Conservation (phyloP, 345 rosid species). For the Corchorus olitorius region DNA sequence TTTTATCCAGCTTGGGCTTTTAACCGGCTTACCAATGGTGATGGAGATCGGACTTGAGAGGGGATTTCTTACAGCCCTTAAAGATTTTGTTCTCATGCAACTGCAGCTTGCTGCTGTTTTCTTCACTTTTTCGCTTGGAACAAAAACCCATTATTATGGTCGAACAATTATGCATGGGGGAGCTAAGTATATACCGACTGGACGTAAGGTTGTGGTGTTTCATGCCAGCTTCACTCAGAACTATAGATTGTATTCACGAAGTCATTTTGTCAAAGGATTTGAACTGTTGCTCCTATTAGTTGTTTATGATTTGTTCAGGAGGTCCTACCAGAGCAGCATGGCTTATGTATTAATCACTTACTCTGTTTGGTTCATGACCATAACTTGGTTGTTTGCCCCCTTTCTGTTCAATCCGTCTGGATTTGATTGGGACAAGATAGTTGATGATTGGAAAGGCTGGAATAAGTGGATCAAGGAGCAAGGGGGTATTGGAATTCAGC, state of each 20-base stretch:
- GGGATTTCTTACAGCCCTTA: constrained; percentile 85
- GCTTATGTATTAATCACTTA: constrained; percentile 80
- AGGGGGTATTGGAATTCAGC: constrained; percentile 95
- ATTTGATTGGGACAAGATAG: constrained; percentile 84
- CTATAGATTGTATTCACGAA: constrained; percentile 86
- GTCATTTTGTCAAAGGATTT: constrained; percentile 95
- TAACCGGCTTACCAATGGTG: constrained; percentile 97
- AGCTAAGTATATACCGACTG: constrained; percentile 91
- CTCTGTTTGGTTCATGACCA: constrained; percentile 94
- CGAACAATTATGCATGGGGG: constrained; percentile 92
- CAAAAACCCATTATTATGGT: constrained; percentile 88
- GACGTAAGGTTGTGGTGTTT: constrained; percentile 92
- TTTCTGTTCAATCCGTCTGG: constrained; percentile 95
- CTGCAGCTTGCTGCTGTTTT: constrained; percentile 92
- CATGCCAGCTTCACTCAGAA: constrained; percentile 92
- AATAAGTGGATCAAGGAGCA: constrained; percentile 94
- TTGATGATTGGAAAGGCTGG: constrained; percentile 98
- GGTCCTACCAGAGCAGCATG: constrained; percentile 84
- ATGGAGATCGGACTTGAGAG: constrained; percentile 97
- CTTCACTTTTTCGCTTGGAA: constrained; percentile 96
- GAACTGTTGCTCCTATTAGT: constrained; percentile 75
- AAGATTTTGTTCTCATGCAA: constrained; percentile 97
- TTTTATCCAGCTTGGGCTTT: constrained; percentile 92
- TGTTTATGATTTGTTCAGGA: constrained; percentile 81
- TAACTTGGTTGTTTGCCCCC: constrained; percentile 94